Evolutionary conservation across 1,284 basidiomycete species (phyloP), one percentile per base, ranked within the genome.

Genomic region (Cystobasidium pallidum): DNA sequence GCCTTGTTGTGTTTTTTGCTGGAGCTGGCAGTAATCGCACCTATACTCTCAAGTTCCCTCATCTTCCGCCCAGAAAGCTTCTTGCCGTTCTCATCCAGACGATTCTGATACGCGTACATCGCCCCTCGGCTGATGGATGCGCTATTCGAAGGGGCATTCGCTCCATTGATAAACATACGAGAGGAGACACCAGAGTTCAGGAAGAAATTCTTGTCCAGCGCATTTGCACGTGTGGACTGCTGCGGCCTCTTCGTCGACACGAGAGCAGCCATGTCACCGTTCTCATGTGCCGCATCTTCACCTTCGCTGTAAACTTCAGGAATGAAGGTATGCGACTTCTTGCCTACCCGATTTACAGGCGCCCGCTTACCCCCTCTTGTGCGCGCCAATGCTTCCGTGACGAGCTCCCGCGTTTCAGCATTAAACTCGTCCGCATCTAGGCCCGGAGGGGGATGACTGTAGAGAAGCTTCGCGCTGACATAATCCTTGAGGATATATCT

Each of bases 401-500:
- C 78, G 34, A 87, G 82, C 61, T 87, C 84, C 65, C 90, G 87
- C 17, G 88, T 90, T 61, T 85, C 85, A 58, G 84, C 80, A 81
- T 99, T 99, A 84, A 95, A 99, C 1, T 84, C 84, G 66, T 88
- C 86, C 15, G 89, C 86, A 10, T 86, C 81, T 3, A 88, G 82
- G 6, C 83, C 87, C 0, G 92, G 91, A 10, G 96, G 94, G 0
- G 86, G 88, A 75, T 95, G 91, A 75, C 91, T 91, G 81, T 88
- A 98, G 8, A 99, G 84, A 0, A 99, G 86, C 77, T 92, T 93
- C 43, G 92, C 96, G 77, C 91, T 94, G 75, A 99, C 93, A 78
- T 97, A 99, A 83, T 99, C 96, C 82, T 99, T 99, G 70, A 99
- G 86, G 67, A 99, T 86, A 79, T 91, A 91, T 73, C 96, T 88